A percentile compares a stretch with the other conserved stretches of the same genome.
These are phyloP conservation scores for Coprinellus micaceus DNA, from an alignment of 768 basidiomycete genomes.

Conservation along the genomic window DNA sequence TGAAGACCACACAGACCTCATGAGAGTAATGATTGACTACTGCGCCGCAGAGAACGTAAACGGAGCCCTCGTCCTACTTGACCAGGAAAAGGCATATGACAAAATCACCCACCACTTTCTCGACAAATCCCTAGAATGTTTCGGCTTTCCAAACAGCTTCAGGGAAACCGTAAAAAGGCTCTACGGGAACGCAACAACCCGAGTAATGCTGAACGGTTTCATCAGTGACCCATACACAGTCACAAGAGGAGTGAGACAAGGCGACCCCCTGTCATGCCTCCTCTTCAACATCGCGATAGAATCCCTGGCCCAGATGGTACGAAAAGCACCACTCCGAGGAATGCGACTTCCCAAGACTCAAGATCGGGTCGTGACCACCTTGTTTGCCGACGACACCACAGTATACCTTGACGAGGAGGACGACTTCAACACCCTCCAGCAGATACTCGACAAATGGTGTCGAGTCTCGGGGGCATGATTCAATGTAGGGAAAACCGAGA, in stretches of 20 bases:
- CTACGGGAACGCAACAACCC: not conserved
- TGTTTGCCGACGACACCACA: conserved; percentile 1
- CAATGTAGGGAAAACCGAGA: not conserved
- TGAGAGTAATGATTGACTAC: not conserved
- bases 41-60: not conserved
- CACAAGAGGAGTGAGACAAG: not conserved
- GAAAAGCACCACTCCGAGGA: not conserved
- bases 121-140: not conserved
- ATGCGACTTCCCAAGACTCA: not conserved
- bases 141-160: not conserved
- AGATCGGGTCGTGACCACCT: not conserved
- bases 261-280: not conserved
- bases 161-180: not conserved
- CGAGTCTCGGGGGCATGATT: not conserved
- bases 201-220: conserved; percentile 4
- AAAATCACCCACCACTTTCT: not conserved
- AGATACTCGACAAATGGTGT: not conserved
- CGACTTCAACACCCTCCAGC: not conserved
- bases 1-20: not conserved
- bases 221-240: conserved; percentile 1
- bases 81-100: conserved; percentile 5
- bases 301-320: not conserved
- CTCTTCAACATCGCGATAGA: not conserved
- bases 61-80: not conserved
- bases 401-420: not conserved